phyloP scores from a whole-genome alignment of 192 early-diverging fungal genomes.

The Phycomyces nitens region DNA sequence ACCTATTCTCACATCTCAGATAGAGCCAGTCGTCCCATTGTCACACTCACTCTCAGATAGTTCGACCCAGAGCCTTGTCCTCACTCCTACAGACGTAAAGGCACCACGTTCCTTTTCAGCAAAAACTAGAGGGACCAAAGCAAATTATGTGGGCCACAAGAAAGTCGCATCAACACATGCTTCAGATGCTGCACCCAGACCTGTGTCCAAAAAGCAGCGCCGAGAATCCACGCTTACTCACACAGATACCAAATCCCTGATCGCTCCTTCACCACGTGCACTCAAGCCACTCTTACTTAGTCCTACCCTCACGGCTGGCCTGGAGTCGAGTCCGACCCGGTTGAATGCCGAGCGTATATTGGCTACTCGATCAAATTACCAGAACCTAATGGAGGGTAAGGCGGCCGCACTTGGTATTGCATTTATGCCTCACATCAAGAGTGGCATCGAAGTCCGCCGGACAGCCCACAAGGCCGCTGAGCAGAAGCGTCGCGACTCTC shows the following conservation, averaged over 20 bases:
- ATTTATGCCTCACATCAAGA: conserved; percentile 71
- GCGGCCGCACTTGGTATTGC: conserved; percentile 74
- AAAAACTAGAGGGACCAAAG: background rate
- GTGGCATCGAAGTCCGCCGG: conserved; percentile 76
- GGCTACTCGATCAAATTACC: conserved; percentile 70
- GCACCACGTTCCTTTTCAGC: background rate
- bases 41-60: too few species aligned
- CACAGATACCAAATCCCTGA: background rate
- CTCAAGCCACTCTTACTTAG: conserved; percentile 40
- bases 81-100: background rate
- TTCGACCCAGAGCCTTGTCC: background rate
- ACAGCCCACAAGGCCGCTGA: conserved; percentile 94
- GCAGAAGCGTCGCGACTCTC: conserved; percentile 90
- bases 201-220: conserved; percentile 7
- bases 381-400: conserved; percentile 83
- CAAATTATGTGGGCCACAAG: background rate
- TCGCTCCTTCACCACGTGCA: conserved; percentile 19
- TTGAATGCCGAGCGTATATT: conserved; percentile 37
- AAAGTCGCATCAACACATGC: background rate
- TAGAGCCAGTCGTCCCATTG: too few species aligned
- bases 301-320: conserved; percentile 42
- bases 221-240: conserved; percentile 3
- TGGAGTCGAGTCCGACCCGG: background rate
- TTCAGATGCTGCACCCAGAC: background rate
- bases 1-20: background rate